Conservation (phyloP, 139 green algal genomes). For the Deuterostichococcus epilithicus region DNA sequence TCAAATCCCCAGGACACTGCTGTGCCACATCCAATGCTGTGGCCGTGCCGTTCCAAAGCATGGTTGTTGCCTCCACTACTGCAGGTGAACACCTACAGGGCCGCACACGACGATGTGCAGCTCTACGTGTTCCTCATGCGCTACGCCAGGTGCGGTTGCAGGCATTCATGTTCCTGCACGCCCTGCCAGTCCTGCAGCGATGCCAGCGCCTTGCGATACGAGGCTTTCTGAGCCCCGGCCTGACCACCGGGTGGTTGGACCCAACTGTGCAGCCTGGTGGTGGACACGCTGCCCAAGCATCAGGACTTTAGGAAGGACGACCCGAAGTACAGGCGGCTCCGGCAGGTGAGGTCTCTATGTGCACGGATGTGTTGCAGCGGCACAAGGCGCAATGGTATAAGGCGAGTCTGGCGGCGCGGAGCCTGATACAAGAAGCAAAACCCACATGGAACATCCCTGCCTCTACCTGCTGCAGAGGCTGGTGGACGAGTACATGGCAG, state of each 20-base stretch:
- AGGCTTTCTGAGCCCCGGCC: too few relatives aligned
- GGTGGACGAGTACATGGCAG: constrained; percentile 20
- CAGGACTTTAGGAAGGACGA: constrained; percentile 30
- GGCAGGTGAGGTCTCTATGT: constrained; percentile 26
- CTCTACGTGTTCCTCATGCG: constrained; percentile 83
- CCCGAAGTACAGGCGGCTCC: constrained; percentile 34
- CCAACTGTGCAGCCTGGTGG: constrained; percentile 50
- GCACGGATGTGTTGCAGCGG: too few relatives aligned
- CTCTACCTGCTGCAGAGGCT: constrained; percentile 7
- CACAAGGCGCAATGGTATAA: too few relatives aligned
- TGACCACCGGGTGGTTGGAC: too few relatives aligned
- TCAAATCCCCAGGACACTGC: too few relatives aligned
- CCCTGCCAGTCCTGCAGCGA: too few relatives aligned
- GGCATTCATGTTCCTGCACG: neutral
- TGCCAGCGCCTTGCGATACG: too few relatives aligned
- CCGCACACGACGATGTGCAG: constrained; percentile 53
- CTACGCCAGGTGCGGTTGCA: constrained; percentile 48
- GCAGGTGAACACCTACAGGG: constrained; percentile 63
- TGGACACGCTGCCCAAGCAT: constrained; percentile 77
- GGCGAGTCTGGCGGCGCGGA: too few relatives aligned
- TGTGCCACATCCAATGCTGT: too few relatives aligned
- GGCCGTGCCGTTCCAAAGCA: too few relatives aligned
- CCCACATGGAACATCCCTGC: too few relatives aligned
- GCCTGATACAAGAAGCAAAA: too few relatives aligned
- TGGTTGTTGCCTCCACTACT: neutral